Base-by-base conservation (phyloP, 352 stramenopile genomes). In the Globisporangium cystogenes region DNA sequence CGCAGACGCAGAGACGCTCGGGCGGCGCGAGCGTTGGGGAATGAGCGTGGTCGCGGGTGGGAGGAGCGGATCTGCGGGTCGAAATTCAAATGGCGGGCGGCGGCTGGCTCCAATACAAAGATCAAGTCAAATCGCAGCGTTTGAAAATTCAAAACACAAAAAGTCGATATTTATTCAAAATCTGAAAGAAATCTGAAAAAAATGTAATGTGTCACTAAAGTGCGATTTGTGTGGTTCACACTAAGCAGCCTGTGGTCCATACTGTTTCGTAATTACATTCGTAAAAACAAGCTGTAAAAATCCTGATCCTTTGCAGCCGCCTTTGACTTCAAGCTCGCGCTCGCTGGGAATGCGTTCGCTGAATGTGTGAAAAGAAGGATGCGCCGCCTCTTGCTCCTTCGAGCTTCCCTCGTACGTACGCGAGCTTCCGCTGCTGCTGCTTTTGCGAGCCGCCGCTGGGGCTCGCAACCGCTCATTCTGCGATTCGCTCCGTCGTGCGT, bases 401-500 rank as follows among this genome's bases (percentile, higher is more conserved):
- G n/a, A n/a, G n/a, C 14, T 39, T 39, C 33, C 33, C 14, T 39
- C 12, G 29, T 33, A 11, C 29, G 29, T 10, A 33, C 8, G 27
- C 27, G 27, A 31, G 27, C 27, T 31, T 31, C 10, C 27, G 0
- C 1, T 0, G 27, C 27, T 41, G 11, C 36, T n/a, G n/a, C n/a
- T n/a, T n/a, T n/a, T n/a, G n/a, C n/a, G n/a, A n/a, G 16, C 39
- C 33, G 33, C 33, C 14, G 33, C 12, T 3, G 18, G n/a, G 7
- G 16, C n/a, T 16, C 12, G 50, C 40, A 35, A 47, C 39, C 37
- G 40, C 49, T 56, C 55, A 62, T 37, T 62, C 48, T 50, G 23
- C 29, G 48, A 52, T 62, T 62, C 41, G 55, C 24, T 52, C 33
- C 55, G 55, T 56, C 41, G 48, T 52, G 55, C 55, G 48, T 52